Percentiles rank a stretch among this genome's conserved stretches.
These are phyloP conservation scores for Trifolium dubium DNA, from an alignment of 306 rosid species.

Conservation along the genomic window DNA sequence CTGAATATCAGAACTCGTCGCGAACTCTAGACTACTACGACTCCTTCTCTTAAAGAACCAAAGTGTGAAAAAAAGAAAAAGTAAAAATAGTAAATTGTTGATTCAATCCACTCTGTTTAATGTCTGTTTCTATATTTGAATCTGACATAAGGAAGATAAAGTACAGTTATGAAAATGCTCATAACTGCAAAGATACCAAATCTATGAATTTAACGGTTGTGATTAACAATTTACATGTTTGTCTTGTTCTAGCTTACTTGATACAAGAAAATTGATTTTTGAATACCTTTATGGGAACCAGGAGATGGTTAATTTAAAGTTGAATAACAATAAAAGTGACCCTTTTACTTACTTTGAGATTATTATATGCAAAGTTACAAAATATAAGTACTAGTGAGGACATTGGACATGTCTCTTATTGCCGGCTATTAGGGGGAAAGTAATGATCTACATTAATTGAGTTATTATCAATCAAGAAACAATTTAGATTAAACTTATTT, in stretches of 20 bases:
- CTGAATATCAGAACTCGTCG: too few species aligned
- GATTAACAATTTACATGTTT: conserved; percentile 48
- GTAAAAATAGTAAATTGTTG: background rate
- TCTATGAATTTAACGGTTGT: conserved; percentile 57
- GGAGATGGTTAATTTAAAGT: conserved; percentile 43
- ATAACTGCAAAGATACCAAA: conserved; percentile 57
- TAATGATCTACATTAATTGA: too few species aligned
- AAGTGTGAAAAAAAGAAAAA: background rate
- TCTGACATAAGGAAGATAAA: conserved; percentile 53
- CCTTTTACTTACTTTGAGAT: conserved; percentile 38
- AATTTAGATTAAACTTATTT: too few species aligned
- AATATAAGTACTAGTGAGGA: too few species aligned
- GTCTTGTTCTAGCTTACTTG: conserved; percentile 52
- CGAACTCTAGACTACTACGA: too few species aligned
- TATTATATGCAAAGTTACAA: background rate
- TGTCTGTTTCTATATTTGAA: conserved; percentile 43
- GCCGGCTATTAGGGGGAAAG: too few species aligned
- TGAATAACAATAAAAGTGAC: conserved; percentile 3
- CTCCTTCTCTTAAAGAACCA: too few species aligned
- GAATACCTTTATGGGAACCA: conserved; percentile 56
- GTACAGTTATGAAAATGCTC: conserved; percentile 46
- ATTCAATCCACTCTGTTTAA: conserved; percentile 43
- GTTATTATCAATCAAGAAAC: too few species aligned
- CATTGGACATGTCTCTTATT: too few species aligned
- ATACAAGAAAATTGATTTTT: conserved; percentile 10